These are phyloP conservation scores for Epichloe scottii DNA, from an alignment of 2,329 filamentous ascomycete species.

Conservation along the genomic window DNA sequence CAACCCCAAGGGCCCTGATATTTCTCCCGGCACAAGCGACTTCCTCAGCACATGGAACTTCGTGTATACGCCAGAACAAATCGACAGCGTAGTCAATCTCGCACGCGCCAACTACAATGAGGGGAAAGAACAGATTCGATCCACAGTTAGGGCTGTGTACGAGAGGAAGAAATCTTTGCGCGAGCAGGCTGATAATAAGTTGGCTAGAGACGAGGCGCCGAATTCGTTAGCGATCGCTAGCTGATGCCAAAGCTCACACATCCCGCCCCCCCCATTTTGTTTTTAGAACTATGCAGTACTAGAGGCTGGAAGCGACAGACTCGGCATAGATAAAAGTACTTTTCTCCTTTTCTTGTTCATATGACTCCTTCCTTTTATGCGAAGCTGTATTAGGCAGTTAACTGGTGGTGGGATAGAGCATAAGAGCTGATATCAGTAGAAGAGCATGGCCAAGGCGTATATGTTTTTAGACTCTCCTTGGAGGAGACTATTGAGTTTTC, in stretches of 20 bases:
- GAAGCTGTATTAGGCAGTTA: background rate
- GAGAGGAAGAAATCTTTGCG: conserved; percentile 71
- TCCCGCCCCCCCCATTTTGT: background rate
- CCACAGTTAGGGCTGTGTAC: conserved; percentile 78
- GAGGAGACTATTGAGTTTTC: too few relatives aligned
- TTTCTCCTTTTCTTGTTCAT: too few relatives aligned
- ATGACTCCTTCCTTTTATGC: too few relatives aligned
- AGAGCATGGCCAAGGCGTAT: background rate
- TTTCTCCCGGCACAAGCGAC: conserved; percentile 73
- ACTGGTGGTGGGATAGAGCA: background rate
- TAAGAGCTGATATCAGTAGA: background rate
- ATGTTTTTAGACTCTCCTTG: background rate
- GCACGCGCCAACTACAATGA: conserved; percentile 80
- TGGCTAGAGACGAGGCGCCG: conserved; percentile 19
- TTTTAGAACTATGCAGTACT: background rate
- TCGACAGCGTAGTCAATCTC: conserved; percentile 72
- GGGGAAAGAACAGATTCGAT: conserved; percentile 63
- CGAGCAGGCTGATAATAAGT: conserved; percentile 35
- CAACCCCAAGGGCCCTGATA: conserved; percentile 65
- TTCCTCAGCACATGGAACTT: conserved; percentile 98
- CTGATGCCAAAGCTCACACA: background rate
- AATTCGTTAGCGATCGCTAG: conserved; percentile 4
- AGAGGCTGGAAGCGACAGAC: too few relatives aligned
- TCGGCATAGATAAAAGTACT: too few relatives aligned
- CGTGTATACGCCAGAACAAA: conserved; percentile 80